Percentiles rank a stretch among this genome's conserved stretches.
phyloP scores from a whole-genome alignment of 495 filamentous ascomycete genomes.

The Neurospora sp. region DNA sequence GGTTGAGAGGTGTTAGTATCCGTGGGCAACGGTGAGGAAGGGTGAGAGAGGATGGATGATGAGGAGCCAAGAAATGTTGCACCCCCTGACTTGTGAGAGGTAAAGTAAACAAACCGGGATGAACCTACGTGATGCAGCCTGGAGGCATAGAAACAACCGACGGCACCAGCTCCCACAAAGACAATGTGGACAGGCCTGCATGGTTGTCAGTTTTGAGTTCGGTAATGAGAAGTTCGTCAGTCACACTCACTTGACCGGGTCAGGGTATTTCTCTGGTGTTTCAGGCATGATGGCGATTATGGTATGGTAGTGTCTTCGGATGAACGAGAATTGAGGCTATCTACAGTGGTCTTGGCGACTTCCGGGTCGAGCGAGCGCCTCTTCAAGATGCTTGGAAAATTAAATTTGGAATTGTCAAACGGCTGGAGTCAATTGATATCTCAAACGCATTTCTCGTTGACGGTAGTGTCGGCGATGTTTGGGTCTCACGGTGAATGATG shows the following conservation, averaged over 20 bases:
- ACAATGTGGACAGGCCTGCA: slow-evolving; percentile 38
- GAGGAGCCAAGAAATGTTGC: background rate
- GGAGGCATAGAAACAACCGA: slow-evolving; percentile 50
- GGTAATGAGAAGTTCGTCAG: background rate
- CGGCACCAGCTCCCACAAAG: slow-evolving; percentile 48
- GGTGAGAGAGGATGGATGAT: background rate
- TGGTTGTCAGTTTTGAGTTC: slow-evolving; percentile 1
- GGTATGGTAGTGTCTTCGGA: background rate
- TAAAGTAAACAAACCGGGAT: background rate
- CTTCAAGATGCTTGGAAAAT: background rate
- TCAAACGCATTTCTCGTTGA: background rate
- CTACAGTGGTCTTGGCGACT: background rate
- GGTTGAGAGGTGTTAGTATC: background rate
- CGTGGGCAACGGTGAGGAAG: background rate
- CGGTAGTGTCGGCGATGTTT: background rate
- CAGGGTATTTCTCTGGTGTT: slow-evolving; percentile 5
- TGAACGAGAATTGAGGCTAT: background rate
- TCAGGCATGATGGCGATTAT: slow-evolving; percentile 10
- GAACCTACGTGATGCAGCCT: slow-evolving; percentile 38
- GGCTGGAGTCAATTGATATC: background rate
- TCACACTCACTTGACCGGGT: slow-evolving; percentile 15
- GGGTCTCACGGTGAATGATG: background rate
- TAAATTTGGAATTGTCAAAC: background rate
- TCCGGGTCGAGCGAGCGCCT: background rate
- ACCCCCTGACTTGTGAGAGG: background rate